A percentile compares a stretch with the other conserved stretches of the same genome.
Conservation (phyloP, 169 alveolate genomes). For the Condylostoma magnum region DNA sequence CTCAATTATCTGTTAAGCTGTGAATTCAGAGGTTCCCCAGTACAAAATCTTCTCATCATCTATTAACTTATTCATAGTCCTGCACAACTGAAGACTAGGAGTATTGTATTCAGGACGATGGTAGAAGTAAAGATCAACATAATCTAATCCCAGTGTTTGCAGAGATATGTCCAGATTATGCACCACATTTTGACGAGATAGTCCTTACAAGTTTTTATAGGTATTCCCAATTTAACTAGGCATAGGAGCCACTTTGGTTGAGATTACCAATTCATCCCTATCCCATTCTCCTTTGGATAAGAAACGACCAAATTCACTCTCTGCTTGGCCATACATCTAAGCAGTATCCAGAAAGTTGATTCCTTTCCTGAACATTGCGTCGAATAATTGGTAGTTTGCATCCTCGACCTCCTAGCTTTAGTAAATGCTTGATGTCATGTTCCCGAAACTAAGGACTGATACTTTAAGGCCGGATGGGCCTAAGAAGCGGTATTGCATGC, state of each 20-base stretch:
- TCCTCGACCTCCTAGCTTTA: constrained; percentile 12
- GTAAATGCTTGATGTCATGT: constrained; percentile 48
- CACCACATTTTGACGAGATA: constrained; percentile 64
- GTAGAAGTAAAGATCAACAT: constrained; percentile 67
- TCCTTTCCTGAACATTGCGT: constrained; percentile 47
- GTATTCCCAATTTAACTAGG: constrained; percentile 36
- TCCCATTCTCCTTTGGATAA: constrained; percentile 30
- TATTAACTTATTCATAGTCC: constrained; percentile 59
- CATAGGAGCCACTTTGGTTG: constrained; percentile 30
- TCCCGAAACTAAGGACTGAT: constrained; percentile 64
- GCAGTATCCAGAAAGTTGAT: constrained; percentile 75
- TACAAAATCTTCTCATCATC: constrained; percentile 64
- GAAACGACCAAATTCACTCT: constrained; percentile 36
- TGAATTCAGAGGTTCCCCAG: constrained; percentile 70
- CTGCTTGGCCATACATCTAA: constrained; percentile 57
- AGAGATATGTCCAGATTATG: constrained; percentile 59
- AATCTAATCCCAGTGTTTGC: constrained; percentile 53
- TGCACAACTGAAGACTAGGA: constrained; percentile 66
- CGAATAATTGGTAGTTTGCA: too few relatives aligned
- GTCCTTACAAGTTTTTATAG: constrained; percentile 40
- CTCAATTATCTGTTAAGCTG: constrained; percentile 32
- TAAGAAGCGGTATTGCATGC: constrained; percentile 60
- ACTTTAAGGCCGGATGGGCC: constrained; percentile 73
- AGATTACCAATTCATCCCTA: constrained; percentile 39
- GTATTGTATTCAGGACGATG: constrained; percentile 69